Evolutionary conservation across 2,329 filamentous ascomycete species (phyloP).

Genomic region (Thelonectria discophora): DNA sequence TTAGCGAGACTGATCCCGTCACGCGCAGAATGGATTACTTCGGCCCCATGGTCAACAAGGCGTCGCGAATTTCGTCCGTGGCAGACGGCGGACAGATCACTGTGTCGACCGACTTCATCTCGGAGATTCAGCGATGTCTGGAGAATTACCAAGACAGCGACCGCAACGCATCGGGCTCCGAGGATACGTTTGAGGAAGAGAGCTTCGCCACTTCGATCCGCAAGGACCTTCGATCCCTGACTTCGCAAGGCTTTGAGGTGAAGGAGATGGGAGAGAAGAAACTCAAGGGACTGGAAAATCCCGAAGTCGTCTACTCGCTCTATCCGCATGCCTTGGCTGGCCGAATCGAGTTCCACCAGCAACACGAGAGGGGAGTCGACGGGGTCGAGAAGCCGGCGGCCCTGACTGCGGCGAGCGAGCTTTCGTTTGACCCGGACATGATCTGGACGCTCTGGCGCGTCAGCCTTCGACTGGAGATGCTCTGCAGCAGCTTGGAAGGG

Average conservation of each 20-base stretch:
- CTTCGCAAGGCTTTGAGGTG: conserved; percentile 92
- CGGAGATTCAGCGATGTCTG: conserved; percentile 89
- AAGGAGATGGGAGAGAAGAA: conserved; percentile 96
- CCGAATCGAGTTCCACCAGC: conserved; percentile 75
- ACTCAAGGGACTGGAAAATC: conserved; percentile 96
- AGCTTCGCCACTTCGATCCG: conserved; percentile 78
- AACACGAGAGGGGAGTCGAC: conserved; percentile 56
- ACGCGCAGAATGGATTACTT: conserved; percentile 99
- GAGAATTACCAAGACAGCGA: conserved; percentile 91
- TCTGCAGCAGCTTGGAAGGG: conserved; percentile 88
- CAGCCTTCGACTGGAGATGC: conserved; percentile 87
- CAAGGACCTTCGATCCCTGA: conserved; percentile 86
- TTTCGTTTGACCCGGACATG: conserved; percentile 80
- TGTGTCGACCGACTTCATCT: conserved; percentile 96
- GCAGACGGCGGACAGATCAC: conserved; percentile 97
- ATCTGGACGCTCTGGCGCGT: conserved; percentile 93
- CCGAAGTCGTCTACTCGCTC: conserved; percentile 93
- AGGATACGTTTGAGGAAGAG: conserved; percentile 77
- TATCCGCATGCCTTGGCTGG: conserved; percentile 90
- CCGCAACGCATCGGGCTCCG: conserved; percentile 72
- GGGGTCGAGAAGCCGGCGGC: conserved; percentile 66
- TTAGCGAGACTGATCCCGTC: conserved; percentile 94
- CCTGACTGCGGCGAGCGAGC: conserved; percentile 70
- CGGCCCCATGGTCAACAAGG: conserved; percentile 98
- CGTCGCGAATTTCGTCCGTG: conserved; percentile 90